A percentile compares a stretch with the other conserved stretches of the same genome.
phyloP scores from a whole-genome alignment of 1,139 yeast genomes.

The Debaryomycetaceae sp. region DNA sequence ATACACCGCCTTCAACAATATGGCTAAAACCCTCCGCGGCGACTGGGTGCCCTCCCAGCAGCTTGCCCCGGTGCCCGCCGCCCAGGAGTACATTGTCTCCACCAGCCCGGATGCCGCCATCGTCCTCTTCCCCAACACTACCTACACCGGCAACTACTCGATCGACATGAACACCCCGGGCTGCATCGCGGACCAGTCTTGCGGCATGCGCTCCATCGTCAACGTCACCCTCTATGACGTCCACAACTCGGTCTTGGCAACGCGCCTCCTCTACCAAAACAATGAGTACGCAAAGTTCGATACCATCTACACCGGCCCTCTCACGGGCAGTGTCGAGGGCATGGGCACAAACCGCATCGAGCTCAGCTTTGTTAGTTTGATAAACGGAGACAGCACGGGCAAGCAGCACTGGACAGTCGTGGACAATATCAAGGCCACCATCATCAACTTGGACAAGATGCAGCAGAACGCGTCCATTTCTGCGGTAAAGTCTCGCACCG shows the following conservation, averaged over 20 bases:
- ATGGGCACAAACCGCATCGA: constrained; percentile 40
- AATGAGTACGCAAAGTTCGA: constrained; percentile 77
- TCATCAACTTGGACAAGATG: constrained; percentile 39
- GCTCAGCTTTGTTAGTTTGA: constrained; percentile 26
- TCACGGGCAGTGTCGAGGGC: constrained; percentile 36
- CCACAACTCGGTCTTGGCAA: constrained; percentile 32
- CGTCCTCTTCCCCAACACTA: constrained; percentile 57
- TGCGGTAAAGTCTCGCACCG: constrained; percentile 12
- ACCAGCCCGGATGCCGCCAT: constrained; percentile 33
- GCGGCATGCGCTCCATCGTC: constrained; percentile 62
- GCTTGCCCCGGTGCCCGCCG: constrained; percentile 9
- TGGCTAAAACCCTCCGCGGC: constrained; percentile 22
- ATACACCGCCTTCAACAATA: constrained; percentile 18
- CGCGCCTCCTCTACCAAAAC: constrained; percentile 58
- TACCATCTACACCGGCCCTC: constrained; percentile 57
- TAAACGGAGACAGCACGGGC: constrained; percentile 16
- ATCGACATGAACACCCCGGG: constrained; percentile 80
- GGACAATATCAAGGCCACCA: constrained; percentile 51
- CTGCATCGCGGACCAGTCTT: constrained; percentile 58
- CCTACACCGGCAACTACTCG: constrained; percentile 66
- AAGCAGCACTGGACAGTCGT: constrained; percentile 46
- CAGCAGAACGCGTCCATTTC: constrained; percentile 17
- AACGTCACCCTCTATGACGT: constrained; percentile 56
- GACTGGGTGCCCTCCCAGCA: constrained; percentile 19
- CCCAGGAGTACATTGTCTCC: constrained; percentile 21